Percentiles rank a stretch among this genome's conserved stretches.
phyloP scores from a whole-genome alignment of 768 basidiomycete genomes.

The Mycena floridula region DNA sequence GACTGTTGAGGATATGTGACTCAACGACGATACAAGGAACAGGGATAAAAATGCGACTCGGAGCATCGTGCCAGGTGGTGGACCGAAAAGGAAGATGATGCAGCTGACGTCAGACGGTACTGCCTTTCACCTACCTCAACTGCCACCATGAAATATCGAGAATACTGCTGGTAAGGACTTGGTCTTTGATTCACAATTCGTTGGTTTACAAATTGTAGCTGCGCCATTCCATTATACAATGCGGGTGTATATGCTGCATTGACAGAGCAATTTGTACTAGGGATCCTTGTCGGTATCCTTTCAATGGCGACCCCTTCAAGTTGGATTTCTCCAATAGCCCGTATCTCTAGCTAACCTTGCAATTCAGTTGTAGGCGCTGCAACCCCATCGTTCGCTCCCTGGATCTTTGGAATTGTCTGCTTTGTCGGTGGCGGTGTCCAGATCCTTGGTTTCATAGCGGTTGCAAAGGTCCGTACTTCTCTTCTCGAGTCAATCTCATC shows the following conservation, averaged over 20 bases:
- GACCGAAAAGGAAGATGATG: no score
- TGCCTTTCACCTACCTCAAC: neutral
- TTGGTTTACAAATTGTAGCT: no score
- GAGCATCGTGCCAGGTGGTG: no score
- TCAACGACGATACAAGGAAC: no score
- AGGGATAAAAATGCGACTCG: no score
- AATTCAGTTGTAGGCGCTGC: conserved; percentile 76
- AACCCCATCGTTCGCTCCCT: conserved; percentile 70
- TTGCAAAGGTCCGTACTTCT: conserved; percentile 49
- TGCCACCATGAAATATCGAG: conserved; percentile 61
- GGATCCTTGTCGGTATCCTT: conserved; percentile 63
- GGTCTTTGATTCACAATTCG: no score
- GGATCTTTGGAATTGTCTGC: conserved; percentile 69
- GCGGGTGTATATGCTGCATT: conserved; percentile 82
- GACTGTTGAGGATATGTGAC: no score
- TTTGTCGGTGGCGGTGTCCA: conserved; percentile 76
- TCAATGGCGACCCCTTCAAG: conserved; percentile 75
- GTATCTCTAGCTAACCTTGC: neutral
- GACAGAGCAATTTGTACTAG: conserved; percentile 67
- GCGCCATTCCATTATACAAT: conserved; percentile 87
- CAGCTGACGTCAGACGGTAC: neutral
- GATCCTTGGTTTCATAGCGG: conserved; percentile 80
- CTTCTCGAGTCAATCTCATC: conserved; percentile 5
- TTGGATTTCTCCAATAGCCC: conserved; percentile 22
- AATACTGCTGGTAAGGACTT: conserved; percentile 96